phyloP scores from a whole-genome alignment of 78 protist genomes.

The Pigoraptor vietnamica region DNA sequence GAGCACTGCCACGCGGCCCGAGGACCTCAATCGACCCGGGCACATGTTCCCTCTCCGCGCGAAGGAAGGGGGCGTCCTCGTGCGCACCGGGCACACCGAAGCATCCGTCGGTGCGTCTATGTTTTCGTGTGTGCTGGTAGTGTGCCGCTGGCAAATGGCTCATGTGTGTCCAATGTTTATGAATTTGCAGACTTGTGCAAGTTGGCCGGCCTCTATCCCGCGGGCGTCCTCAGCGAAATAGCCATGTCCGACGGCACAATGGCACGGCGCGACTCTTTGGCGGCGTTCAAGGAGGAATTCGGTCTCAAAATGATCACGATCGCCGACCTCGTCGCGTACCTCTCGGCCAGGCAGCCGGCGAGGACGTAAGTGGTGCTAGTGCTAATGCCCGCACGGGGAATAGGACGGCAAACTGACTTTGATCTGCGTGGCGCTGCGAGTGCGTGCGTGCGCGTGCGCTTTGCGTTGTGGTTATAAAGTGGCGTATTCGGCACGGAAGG shows the following conservation, averaged over 20 bases:
- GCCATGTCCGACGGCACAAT: constrained; percentile 32
- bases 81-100: constrained; percentile 62
- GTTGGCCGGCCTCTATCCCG: constrained; percentile 19
- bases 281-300: constrained; percentile 2
- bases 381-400: too few species aligned
- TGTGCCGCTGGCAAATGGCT: not conserved
- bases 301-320: constrained; percentile 49
- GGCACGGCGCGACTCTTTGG: constrained; percentile 36
- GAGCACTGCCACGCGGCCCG: not conserved
- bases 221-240: constrained; percentile 32
- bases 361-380: too few species aligned
- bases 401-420: too few species aligned
- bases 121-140: not conserved
- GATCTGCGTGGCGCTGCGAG: too few species aligned
- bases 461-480: too few species aligned
- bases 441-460: too few species aligned
- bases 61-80: constrained; percentile 40
- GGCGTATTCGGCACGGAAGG: too few species aligned
- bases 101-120: constrained; percentile 34
- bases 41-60: constrained; percentile 57
- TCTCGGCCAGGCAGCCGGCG: too few species aligned
- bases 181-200: constrained; percentile 17
- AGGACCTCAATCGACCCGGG: constrained; percentile 50
- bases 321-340: constrained; percentile 25
- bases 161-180: not conserved